Evolutionary conservation across 371 early-diverging fungal genomes (phyloP), one percentile per base, ranked within the genome.

Genomic region (Mucor indicus): DNA sequence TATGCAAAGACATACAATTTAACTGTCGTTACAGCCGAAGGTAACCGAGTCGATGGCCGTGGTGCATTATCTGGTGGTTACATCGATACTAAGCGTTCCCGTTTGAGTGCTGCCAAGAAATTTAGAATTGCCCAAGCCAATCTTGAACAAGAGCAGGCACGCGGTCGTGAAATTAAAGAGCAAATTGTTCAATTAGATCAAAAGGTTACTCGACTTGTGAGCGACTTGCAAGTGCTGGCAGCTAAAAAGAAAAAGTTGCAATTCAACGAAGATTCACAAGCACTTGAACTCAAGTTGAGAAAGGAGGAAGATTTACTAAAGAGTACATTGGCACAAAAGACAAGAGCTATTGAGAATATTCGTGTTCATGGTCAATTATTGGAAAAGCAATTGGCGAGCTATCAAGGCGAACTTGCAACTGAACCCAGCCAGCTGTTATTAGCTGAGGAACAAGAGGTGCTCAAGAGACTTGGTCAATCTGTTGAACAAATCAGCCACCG

Each of bases 31-130:
- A 97, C 97, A 0, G 62, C 95, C 24, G 93, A 93, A 41, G 96
- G 96, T 74, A 59, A 96, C 58, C 89, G 92, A 16, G 92, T 92
- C 4, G 98, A 97, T 53, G 78, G 91, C 15, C 92, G 91, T 55
- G 99, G 99, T 36, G 91, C 93, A 2, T 74, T 98, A 24, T 85
- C 89, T 19, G 99, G 99, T 62, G 99, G 99, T 33, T 96, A 80
- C 58, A 71, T 80, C 38, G 96, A 93, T 59, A 71, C 67, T 23
- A 78, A 83, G 20, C 74, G 81, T 21, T 87, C 93, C 7, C 81
- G 92, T n/a, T 63, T 97, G 12, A 86, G 84, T 38, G 79, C 88
- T 1, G 85, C 85, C 30, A 78, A 82, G 45, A 57, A 41, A 10
- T 57, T 74, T 44, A 75, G 57, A 39, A 33, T 44, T 1, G 64